Base-by-base conservation (phyloP, 2,329 filamentous ascomycete genomes). In the Alternaria ventricosa region DNA sequence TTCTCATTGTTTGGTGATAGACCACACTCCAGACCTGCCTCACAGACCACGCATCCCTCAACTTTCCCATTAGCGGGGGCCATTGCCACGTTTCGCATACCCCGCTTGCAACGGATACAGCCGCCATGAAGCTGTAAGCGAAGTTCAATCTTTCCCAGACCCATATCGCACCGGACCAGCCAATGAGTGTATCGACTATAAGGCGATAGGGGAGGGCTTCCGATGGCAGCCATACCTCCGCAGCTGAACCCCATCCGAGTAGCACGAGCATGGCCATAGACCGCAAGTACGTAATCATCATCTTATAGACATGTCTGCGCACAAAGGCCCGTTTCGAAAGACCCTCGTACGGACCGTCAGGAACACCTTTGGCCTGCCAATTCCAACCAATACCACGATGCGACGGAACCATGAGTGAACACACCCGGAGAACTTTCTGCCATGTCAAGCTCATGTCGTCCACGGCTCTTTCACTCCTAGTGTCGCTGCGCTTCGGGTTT, bases 1-100 rank as follows among this genome's bases (percentile, higher is more conserved):
- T 58, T 28, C 56, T 50, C 56, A 63, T 60, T 3, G 50, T 61
- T 18, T 59, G 57, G 27, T 67, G 54, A n/a, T 61, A 63, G 20
- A 57, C 28, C 13, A 49, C 49, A 36, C 44, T 59, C 55, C 53
- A 64, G 43, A 66, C 43, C 27, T 59, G 47, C n/a, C 49, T 47
- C 10, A 63, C 58, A 6, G 47, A 62, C 60, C 36, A 60, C n/a
- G 22, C 13, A 47, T 43, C n/a, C 12, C 45, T 27, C 12, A 55
- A 6, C 3, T 18, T 50, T 4, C 45, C 47, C 41, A 61, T 54
- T 7, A 18, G 12, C 20, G 57, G 55, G 20, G 54, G 60, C 50
- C 57, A 66, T n/a, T 57, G 54, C 55, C 63, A 66, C 10, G 44
- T 51, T 15, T 61, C 55, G 50, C 33, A 47, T 15, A 51, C 6